Conservation (phyloP, 73 alveolate genomes). For the Durusdinium trenchii region DNA sequence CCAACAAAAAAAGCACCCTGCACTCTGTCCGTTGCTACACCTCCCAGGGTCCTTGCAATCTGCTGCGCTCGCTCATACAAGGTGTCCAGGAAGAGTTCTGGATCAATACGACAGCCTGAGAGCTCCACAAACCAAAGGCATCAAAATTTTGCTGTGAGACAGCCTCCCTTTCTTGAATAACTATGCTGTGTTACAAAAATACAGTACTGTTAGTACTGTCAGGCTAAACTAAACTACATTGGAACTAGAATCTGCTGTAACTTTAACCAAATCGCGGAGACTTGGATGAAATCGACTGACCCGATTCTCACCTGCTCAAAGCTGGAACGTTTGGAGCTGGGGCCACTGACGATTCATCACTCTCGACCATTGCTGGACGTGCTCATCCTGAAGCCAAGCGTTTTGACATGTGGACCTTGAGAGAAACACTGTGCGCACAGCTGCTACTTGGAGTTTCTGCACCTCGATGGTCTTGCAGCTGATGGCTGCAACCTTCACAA, state of each 20-base stretch:
- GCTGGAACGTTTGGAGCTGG: neutral
- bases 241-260: too few species aligned
- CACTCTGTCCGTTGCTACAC: neutral
- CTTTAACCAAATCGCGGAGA: too few species aligned
- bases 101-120: constrained; percentile 48
- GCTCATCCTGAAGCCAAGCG: constrained; percentile 38
- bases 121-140: neutral
- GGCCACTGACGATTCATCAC: constrained; percentile 19
- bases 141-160: too few species aligned
- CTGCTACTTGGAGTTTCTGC: neutral
- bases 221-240: too few species aligned
- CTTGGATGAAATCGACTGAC: too few species aligned
- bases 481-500: constrained; percentile 53
- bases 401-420: too few species aligned
- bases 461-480: constrained; percentile 48
- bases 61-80: constrained; percentile 55
- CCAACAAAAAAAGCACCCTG: neutral
- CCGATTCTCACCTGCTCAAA: too few species aligned
- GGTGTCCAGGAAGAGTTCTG: constrained; percentile 48
- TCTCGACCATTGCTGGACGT: neutral
- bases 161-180: too few species aligned
- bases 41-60: constrained; percentile 9
- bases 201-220: too few species aligned
- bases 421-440: neutral
- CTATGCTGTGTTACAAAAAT: too few species aligned